These are phyloP conservation scores for Hyaloperonospora brassicae DNA, from an alignment of 352 stramenopile genomes.

Conservation along the genomic window DNA sequence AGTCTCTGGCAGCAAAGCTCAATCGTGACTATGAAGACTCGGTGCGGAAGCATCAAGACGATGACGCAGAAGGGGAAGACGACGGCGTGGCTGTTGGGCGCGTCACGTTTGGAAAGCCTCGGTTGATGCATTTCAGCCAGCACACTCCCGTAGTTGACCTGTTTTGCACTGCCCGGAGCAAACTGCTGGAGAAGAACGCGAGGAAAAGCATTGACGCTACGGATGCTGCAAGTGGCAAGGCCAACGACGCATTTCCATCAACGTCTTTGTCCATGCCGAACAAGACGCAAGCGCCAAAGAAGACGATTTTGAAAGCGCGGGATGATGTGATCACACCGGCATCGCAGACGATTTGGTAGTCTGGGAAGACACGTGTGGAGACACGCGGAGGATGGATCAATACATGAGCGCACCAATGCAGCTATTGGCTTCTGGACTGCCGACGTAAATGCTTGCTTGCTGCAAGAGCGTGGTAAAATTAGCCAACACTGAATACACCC, in stretches of 20 bases:
- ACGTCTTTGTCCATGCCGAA: slow-evolving; percentile 34
- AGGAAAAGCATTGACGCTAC: neutral
- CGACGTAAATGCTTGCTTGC: neutral
- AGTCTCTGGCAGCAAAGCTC: slow-evolving; percentile 44
- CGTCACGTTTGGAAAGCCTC: slow-evolving; percentile 43
- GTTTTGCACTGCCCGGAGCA: slow-evolving; percentile 33
- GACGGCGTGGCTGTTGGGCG: slow-evolving; percentile 23
- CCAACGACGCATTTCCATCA: slow-evolving; percentile 9
- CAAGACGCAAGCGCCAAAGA: slow-evolving; percentile 35
- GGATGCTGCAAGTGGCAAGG: slow-evolving; percentile 1
- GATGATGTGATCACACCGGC: slow-evolving; percentile 31
- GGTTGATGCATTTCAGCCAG: slow-evolving; percentile 38
- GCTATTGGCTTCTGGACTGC: too few species aligned
- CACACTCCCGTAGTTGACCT: slow-evolving; percentile 30
- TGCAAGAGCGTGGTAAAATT: neutral
- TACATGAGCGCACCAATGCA: too few species aligned
- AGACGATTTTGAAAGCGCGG: slow-evolving; percentile 46
- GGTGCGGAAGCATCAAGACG: slow-evolving; percentile 24
- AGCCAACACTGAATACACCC: slow-evolving; percentile 9
- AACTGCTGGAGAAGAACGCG: slow-evolving; percentile 17
- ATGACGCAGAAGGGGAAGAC: slow-evolving; percentile 23
- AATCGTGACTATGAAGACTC: slow-evolving; percentile 50
- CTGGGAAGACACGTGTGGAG: slow-evolving; percentile 3
- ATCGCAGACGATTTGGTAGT: slow-evolving; percentile 32
- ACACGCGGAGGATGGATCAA: neutral